Evolutionary conservation across 2,329 filamentous ascomycete genomes (phyloP).

Genomic region (Aspergillus floridensis): DNA sequence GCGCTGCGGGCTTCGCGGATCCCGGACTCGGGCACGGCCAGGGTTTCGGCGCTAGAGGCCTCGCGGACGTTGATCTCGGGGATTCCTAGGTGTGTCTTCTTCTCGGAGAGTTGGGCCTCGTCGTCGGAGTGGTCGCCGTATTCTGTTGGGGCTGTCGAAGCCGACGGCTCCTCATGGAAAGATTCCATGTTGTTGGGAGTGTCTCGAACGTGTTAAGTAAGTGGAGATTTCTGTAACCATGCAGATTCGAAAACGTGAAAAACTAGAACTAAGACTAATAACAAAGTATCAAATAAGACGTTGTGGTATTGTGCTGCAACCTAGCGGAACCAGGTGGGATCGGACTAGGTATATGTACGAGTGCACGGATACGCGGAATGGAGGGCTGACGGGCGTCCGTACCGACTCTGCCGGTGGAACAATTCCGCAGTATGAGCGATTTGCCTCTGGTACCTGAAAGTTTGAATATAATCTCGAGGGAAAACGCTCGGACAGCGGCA

Average conservation of each 20-base stretch:
- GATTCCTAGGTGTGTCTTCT: conserved; percentile 14
- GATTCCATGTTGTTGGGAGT: neutral
- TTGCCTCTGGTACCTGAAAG: neutral
- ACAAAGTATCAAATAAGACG: neutral
- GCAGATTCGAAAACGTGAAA: neutral
- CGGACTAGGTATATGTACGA: neutral
- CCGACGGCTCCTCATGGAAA: neutral
- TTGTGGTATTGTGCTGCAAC: no score
- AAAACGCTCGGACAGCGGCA: neutral
- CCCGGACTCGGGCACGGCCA: conserved; percentile 6
- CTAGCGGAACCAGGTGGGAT: neutral
- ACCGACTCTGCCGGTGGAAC: neutral
- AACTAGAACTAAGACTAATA: neutral
- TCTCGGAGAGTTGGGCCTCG: conserved; percentile 5
- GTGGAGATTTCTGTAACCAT: neutral
- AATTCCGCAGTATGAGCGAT: no score
- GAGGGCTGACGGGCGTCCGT: neutral
- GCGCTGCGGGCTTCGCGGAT: no score
- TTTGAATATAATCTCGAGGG: neutral
- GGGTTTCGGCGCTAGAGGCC: conserved; percentile 22
- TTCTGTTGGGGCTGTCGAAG: neutral
- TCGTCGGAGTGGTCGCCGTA: neutral
- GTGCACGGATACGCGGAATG: neutral
- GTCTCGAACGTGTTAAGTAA: neutral
- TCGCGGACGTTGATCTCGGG: conserved; percentile 21